Evolutionary conservation across 2,329 filamentous ascomycete genomes (phyloP).

Genomic region (Pseudogymnoascus sp.): DNA sequence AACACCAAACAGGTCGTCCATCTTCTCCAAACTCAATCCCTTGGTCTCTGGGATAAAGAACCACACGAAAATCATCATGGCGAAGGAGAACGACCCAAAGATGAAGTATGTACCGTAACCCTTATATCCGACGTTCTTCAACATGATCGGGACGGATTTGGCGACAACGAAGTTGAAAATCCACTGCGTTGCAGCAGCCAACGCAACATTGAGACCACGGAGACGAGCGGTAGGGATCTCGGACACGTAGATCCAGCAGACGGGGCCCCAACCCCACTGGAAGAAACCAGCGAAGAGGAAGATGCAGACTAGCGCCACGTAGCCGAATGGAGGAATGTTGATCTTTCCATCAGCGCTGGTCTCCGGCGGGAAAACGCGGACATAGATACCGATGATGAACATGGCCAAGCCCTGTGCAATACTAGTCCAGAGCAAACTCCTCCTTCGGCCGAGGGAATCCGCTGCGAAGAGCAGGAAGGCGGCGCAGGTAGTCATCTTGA

Average conservation of each 20-base stretch:
- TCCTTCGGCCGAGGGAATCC: constrained; percentile 57
- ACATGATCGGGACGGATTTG: constrained; percentile 60
- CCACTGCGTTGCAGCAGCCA: constrained; percentile 62
- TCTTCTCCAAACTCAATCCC: constrained; percentile 51
- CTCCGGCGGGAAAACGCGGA: constrained; percentile 53
- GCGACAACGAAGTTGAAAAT: constrained; percentile 69
- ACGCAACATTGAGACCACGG: constrained; percentile 58
- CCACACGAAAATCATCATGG: constrained; percentile 43
- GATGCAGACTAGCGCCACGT: constrained; percentile 63
- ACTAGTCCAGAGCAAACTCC: constrained; percentile 55
- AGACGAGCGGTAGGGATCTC: constrained; percentile 64
- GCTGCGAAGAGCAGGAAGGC: constrained; percentile 60
- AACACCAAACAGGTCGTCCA: constrained; percentile 60
- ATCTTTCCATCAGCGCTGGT: constrained; percentile 29
- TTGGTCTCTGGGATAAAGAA: constrained; percentile 57
- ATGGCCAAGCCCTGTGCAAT: constrained; percentile 55
- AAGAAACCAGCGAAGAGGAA: constrained; percentile 67
- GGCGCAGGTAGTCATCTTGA: constrained; percentile 59
- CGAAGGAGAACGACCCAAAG: constrained; percentile 58
- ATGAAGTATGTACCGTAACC: constrained; percentile 59
- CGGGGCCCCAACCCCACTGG: constrained; percentile 64
- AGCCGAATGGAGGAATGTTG: constrained; percentile 57
- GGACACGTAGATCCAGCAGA: constrained; percentile 63
- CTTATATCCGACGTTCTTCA: constrained; percentile 42
- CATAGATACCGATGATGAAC: constrained; percentile 66